Evolutionary conservation across 495 filamentous ascomycete genomes (phyloP).

Genomic region (Penicillium cataractarum): DNA sequence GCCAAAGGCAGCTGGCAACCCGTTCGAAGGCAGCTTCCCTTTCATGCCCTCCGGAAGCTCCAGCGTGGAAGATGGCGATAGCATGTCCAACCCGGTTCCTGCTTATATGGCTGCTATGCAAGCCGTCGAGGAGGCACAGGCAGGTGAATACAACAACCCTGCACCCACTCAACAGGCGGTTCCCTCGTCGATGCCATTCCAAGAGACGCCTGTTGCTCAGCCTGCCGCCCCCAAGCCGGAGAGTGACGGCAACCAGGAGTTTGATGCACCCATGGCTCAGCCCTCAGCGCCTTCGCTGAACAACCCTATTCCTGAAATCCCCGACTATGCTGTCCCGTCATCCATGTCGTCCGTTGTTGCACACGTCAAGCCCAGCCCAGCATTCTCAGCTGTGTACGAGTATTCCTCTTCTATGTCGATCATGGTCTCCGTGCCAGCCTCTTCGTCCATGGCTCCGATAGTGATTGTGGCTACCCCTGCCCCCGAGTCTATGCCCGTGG

Average conservation of each 20-base stretch:
- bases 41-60: conserved; percentile 20
- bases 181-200: neutral
- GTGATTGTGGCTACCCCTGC: neutral
- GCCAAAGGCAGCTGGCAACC: conserved; percentile 13
- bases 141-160: conserved; percentile 6
- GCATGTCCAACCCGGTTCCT: conserved; percentile 21
- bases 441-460: conserved; percentile 10
- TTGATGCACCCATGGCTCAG: neutral
- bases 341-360: conserved; percentile 7
- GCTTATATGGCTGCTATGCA: conserved; percentile 22
- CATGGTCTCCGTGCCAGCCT: neutral
- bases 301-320: conserved; percentile 3
- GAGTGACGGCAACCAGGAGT: neutral
- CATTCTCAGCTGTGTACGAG: neutral
- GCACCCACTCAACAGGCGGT: conserved; percentile 2
- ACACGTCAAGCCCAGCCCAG: conserved; percentile 4
- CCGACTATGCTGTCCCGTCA: neutral
- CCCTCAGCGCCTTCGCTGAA: neutral
- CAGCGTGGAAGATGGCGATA: conserved; percentile 18
- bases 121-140: conserved; percentile 15
- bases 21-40: conserved; percentile 25
- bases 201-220: neutral
- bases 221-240: neutral
- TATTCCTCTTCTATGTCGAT: neutral
- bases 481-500: neutral